phyloP scores from a whole-genome alignment of 106 monocot genomes.

The Dioscorea alata region DNA sequence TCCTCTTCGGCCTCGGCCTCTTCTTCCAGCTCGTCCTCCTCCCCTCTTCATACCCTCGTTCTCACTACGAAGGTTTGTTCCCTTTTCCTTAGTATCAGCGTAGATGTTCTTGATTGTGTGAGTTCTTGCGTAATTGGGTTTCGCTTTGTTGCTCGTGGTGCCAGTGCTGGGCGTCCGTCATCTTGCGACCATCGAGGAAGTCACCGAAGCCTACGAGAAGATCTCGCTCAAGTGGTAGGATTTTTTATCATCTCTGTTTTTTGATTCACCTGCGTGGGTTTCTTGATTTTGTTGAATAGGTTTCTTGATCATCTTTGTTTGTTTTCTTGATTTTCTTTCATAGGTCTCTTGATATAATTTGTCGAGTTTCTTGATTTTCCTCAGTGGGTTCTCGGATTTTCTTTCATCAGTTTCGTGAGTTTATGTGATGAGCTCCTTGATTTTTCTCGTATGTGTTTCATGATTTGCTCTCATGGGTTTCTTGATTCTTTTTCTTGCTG shows the following conservation, averaged over 20 bases:
- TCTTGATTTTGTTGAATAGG: not conserved
- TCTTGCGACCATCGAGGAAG: slow-evolving; percentile 21
- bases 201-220: slow-evolving; percentile 23
- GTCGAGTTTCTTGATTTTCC: not conserved
- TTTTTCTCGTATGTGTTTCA: no score
- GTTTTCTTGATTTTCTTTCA: no score
- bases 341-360: not conserved
- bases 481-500: no score
- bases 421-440: no score
- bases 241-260: not conserved
- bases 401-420: no score
- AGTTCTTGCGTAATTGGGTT: not conserved
- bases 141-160: not conserved
- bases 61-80: slow-evolving; percentile 68
- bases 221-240: slow-evolving; percentile 20
- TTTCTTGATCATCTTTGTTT: not conserved
- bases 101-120: not conserved
- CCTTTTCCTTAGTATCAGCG: not conserved
- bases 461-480: no score
- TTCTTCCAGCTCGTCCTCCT: slow-evolving; percentile 87
- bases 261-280: not conserved
- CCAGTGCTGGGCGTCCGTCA: slow-evolving; percentile 26
- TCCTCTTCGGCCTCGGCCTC: slow-evolving; percentile 57
- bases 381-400: not conserved
- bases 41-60: slow-evolving; percentile 58